Evolutionary conservation across 1,139 yeast genomes (phyloP), one percentile per base, ranked within the genome.

Genomic region (Candida dubliniensis): DNA sequence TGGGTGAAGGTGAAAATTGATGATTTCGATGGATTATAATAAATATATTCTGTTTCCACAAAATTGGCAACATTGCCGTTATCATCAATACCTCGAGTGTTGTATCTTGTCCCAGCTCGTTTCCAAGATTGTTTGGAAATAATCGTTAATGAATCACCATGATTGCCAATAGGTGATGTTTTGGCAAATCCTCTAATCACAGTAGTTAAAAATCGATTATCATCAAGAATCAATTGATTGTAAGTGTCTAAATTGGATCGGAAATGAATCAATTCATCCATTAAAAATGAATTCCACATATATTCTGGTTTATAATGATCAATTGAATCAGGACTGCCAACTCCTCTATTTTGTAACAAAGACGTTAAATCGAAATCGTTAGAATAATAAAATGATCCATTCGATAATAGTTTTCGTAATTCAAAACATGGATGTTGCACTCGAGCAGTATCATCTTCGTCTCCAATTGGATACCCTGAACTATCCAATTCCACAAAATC

Each of bases 231-330:
- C 24, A 69, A 64, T 49, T 80, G 83, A 37, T 82, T 79, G 18
- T 67, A 74, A 2, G 74, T 69, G 32, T 85, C 90, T 46, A 90
- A 65, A 48, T 86, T 84, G 46, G 84, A 75, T 47, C 96, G 73
- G 62, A 87, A 91, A 43, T 77, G 74, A 49, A 88, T 74, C 49
- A 95, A 76, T 50, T 91, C 96, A 46, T 83, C 78, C 82, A 91
- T 84, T 82, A 95, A 80, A 61, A 87, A 93, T 6, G 86, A 78
- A 62, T 95, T 95, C 99, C 99, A 95, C 97, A 93, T 90, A 59
- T 87, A 93, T 53, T 91, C 93, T 46, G 81, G 82, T 59, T 85
- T 91, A 52, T 77, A 83, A 47, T 80, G 77, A 50, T 81, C 84
- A 41, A 61, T 59, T 36, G 50, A 35, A 52, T 30, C 14, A 35